Percentiles rank a stretch among this genome's conserved stretches.
Evolutionary conservation across 129 eudicot genomes (phyloP).

Genomic region (Escallonia rubra): DNA sequence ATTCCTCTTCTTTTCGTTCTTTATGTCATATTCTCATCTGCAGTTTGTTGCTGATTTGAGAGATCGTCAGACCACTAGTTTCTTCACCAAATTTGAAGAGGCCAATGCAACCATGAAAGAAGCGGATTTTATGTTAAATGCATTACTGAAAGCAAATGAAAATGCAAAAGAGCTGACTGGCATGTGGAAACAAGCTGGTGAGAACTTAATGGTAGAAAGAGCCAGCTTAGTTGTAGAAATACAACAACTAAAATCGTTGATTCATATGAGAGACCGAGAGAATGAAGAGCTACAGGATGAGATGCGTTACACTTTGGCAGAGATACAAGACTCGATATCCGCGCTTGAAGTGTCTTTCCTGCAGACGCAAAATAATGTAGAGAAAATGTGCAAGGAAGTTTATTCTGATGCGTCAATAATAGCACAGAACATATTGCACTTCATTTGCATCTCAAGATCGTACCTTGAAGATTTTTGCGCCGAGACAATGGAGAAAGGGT

Average conservation of each 20-base stretch:
- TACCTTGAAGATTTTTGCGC: slow-evolving; percentile 44
- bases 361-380: slow-evolving; percentile 49
- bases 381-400: slow-evolving; percentile 35
- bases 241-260: slow-evolving; percentile 39
- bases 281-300: slow-evolving; percentile 33
- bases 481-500: slow-evolving; percentile 42
- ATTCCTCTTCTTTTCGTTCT: neutral
- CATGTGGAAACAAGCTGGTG: slow-evolving; percentile 60
- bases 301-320: slow-evolving; percentile 20
- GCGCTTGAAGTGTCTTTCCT: slow-evolving; percentile 50
- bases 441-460: slow-evolving; percentile 41
- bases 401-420: slow-evolving; percentile 42
- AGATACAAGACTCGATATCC: slow-evolving; percentile 28
- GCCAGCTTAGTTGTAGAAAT: slow-evolving; percentile 50
- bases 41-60: slow-evolving; percentile 36
- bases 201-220: slow-evolving; percentile 53
- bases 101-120: slow-evolving; percentile 61
- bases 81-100: slow-evolving; percentile 55
- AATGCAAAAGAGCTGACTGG: slow-evolving; percentile 37
- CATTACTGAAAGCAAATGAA: slow-evolving; percentile 46
- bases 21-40: slow-evolving; percentile 8
- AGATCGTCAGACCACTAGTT: slow-evolving; percentile 23
- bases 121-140: slow-evolving; percentile 59
- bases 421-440: slow-evolving; percentile 27
- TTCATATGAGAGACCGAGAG: slow-evolving; percentile 36